Conservation (phyloP, 23 red algal genomes). For the Cyanidium caldarium region DNA sequence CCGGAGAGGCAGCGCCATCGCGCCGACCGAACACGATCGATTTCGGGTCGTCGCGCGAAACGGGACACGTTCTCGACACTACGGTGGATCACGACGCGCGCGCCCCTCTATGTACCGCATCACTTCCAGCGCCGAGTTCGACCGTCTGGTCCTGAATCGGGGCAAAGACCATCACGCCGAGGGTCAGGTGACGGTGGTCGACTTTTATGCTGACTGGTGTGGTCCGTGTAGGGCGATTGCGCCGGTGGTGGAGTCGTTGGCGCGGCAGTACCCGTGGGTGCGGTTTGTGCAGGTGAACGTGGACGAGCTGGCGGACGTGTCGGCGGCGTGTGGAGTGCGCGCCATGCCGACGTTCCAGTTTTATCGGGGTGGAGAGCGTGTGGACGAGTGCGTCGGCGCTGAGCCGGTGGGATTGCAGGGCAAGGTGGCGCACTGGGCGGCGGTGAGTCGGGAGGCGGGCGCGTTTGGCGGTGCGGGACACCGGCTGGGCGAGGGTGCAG, state of each 20-base stretch:
- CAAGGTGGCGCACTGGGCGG: neutral
- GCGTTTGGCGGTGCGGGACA: neutral
- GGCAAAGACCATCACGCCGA: too few species aligned
- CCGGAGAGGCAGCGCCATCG: too few species aligned
- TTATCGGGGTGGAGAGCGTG: neutral
- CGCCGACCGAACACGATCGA: too few species aligned
- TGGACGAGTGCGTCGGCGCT: neutral
- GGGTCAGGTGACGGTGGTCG: slow-evolving; percentile 6
- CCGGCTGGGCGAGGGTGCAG: neutral
- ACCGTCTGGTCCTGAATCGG: neutral
- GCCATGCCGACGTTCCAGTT: slow-evolving; percentile 28
- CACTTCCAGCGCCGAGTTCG: too few species aligned
- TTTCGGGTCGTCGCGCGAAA: too few species aligned
- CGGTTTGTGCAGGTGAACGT: slow-evolving; percentile 17
- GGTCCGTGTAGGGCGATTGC: slow-evolving; percentile 8
- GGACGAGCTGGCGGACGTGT: slow-evolving; percentile 7
- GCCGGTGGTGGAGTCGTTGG: slow-evolving; percentile 1
- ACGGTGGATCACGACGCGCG: too few species aligned
- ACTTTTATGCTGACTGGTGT: slow-evolving; percentile 28
- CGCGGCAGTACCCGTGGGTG: neutral
- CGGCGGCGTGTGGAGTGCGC: neutral
- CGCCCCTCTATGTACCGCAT: too few species aligned
- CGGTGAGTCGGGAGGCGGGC: too few species aligned
- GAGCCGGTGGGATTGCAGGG: neutral
- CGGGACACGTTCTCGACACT: too few species aligned